These are phyloP conservation scores for Penicillium palitans DNA, from an alignment of 2,329 filamentous ascomycete species.

Conservation along the genomic window DNA sequence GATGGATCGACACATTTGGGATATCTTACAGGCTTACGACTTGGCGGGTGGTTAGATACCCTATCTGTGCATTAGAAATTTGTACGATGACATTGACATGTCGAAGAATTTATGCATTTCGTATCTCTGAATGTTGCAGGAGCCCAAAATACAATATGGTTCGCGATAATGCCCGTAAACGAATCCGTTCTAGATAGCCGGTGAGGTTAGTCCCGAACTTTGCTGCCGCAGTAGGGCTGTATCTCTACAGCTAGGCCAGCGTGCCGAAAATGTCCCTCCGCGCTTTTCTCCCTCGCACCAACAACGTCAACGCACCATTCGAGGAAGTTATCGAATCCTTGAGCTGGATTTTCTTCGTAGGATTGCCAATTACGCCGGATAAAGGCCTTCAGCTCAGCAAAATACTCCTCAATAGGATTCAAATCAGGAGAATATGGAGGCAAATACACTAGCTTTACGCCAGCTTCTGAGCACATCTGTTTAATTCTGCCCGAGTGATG, in stretches of 20 bases:
- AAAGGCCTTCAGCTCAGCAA: slow-evolving; percentile 8
- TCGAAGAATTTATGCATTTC: not conserved
- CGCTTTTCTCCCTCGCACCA: slow-evolving; percentile 23
- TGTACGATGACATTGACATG: not conserved
- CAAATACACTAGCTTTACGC: not conserved
- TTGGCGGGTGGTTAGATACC: slow-evolving; percentile 9
- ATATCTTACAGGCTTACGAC: slow-evolving; percentile 6
- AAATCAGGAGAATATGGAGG: not conserved
- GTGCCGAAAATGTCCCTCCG: slow-evolving; percentile 22
- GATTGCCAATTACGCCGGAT: not conserved
- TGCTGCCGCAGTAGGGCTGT: not conserved
- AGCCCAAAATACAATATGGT: not conserved
- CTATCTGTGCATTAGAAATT: slow-evolving; percentile 4
- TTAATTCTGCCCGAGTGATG: no score
- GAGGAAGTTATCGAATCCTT: slow-evolving; percentile 25
- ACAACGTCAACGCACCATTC: slow-evolving; percentile 31
- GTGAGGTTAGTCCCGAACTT: not conserved
- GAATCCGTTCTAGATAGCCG: not conserved
- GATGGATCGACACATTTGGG: slow-evolving; percentile 4
- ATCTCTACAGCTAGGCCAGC: slow-evolving; percentile 14
- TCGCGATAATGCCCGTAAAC: not conserved
- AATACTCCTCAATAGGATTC: not conserved
- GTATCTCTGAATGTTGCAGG: not conserved
- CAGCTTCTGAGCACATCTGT: not conserved
- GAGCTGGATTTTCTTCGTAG: not conserved